phyloP scores from a whole-genome alignment of 2,329 filamentous ascomycete genomes.

The Amphichorda felina region DNA sequence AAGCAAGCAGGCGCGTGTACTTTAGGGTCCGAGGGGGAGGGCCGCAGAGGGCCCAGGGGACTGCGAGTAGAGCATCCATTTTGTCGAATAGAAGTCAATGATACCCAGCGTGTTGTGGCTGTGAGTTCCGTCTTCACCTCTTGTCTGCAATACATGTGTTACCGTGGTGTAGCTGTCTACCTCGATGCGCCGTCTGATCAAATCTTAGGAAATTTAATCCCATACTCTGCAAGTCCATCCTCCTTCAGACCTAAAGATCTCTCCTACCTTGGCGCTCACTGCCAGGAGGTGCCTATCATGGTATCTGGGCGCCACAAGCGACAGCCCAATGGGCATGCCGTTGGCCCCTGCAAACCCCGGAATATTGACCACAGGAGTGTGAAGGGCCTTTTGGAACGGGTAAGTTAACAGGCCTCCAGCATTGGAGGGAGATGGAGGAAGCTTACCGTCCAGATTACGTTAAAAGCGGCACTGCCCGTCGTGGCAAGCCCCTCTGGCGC shows the following conservation, averaged over 20 bases:
- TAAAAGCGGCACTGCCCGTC: slow-evolving; percentile 39
- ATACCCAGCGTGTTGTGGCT: slow-evolving; percentile 26
- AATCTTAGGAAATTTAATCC: no score
- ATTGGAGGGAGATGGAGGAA: not conserved
- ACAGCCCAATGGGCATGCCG: slow-evolving; percentile 47
- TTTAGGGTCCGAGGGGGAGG: not conserved
- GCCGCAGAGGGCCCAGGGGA: not conserved
- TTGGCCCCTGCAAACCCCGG: slow-evolving; percentile 44
- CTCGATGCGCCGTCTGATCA: no score
- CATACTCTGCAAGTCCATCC: no score
- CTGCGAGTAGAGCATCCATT: slow-evolving; percentile 1
- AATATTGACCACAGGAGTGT: slow-evolving; percentile 50
- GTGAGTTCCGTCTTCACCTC: no score
- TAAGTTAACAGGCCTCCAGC: not conserved
- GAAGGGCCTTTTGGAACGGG: slow-evolving; percentile 26
- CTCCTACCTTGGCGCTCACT: slow-evolving; percentile 23
- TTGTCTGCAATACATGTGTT: no score
- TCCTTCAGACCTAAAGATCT: slow-evolving; percentile 19
- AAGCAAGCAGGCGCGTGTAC: slow-evolving; percentile 2
- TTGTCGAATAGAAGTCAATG: slow-evolving; percentile 16
- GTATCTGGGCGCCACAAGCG: slow-evolving; percentile 35
- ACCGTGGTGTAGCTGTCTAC: no score
- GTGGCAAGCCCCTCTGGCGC: slow-evolving; percentile 36
- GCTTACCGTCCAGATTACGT: slow-evolving; percentile 35
- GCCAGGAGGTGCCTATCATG: slow-evolving; percentile 30